A percentile compares a stretch with the other conserved stretches of the same genome.
phyloP scores from a whole-genome alignment of 148 eudicot species.

The Oxyria digyna region DNA sequence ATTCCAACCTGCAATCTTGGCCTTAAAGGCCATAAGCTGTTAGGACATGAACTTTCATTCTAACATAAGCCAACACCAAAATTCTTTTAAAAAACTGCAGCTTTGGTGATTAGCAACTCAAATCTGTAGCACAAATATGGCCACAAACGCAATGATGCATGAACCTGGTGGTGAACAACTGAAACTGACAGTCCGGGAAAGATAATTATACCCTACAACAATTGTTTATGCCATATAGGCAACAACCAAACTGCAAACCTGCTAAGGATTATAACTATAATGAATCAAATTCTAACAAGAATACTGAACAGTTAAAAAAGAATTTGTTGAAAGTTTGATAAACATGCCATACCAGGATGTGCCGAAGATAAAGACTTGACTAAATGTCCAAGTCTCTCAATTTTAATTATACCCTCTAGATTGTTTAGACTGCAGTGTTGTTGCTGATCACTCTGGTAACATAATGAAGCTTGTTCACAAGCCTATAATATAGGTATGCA shows the following conservation, averaged over 20 bases:
- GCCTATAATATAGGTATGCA: background rate
- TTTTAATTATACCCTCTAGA: background rate
- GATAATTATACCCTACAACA: background rate
- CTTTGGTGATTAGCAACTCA: background rate
- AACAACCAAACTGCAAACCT: background rate
- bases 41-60: too few species aligned
- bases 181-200: too few species aligned
- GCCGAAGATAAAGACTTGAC: background rate
- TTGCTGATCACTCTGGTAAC: background rate
- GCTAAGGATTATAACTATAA: background rate
- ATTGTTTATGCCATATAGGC: background rate
- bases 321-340: background rate
- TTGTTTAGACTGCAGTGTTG: background rate
- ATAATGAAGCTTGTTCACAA: background rate
- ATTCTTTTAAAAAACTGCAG: background rate
- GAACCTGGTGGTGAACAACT: background rate
- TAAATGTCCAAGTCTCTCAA: background rate
- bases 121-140: background rate
- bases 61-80: background rate
- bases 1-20: background rate
- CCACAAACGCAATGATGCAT: background rate
- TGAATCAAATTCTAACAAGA: too few species aligned
- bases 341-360: background rate
- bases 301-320: background rate
- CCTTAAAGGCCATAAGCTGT: background rate